A percentile compares a stretch with the other conserved stretches of the same genome.
Conservation (phyloP, 495 filamentous ascomycete species). For the Lophiotrema nucula region DNA sequence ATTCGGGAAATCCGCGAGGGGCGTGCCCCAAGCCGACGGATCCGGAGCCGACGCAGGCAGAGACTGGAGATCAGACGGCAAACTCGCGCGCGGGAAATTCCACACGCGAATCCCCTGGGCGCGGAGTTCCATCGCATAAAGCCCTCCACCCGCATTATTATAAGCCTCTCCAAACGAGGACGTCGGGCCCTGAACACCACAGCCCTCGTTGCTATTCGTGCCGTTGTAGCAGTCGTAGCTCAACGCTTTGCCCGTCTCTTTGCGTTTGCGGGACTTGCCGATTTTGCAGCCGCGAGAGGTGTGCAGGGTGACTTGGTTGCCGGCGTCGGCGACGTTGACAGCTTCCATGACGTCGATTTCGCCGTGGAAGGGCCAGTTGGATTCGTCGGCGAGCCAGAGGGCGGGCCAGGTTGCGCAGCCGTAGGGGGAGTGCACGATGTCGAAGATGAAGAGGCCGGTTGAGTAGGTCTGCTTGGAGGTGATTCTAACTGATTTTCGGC, state of each 20-base stretch:
- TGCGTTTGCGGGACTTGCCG: constrained; percentile 46
- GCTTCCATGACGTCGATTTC: constrained; percentile 43
- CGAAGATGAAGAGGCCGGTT: constrained; percentile 40
- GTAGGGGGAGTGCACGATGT: constrained; percentile 41
- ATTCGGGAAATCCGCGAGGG: constrained; percentile 37
- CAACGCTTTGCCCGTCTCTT: constrained; percentile 22
- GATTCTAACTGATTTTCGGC: constrained; percentile 41
- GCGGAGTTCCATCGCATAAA: constrained; percentile 36
- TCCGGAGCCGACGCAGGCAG: constrained; percentile 17
- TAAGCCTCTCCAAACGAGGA: constrained; percentile 28
- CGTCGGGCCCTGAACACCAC: constrained; percentile 25
- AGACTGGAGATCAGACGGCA: constrained; percentile 30
- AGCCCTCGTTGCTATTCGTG: constrained; percentile 32
- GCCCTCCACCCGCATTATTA: constrained; percentile 35
- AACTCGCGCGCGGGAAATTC: constrained; percentile 29
- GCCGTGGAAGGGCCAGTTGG: constrained; percentile 42
- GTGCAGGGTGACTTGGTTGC: constrained; percentile 41
- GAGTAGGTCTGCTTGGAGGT: constrained; percentile 39
- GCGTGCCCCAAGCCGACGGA: constrained; percentile 28
- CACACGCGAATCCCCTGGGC: constrained; percentile 32
- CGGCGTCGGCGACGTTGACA: constrained; percentile 32
- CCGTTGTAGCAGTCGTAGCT: constrained; percentile 35
- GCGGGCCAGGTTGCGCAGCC: constrained; percentile 46
- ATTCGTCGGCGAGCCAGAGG: constrained; percentile 39
- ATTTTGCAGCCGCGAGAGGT: constrained; percentile 36